These are phyloP conservation scores for Calonectria multiphialidica DNA, from an alignment of 2,329 filamentous ascomycete genomes.

Conservation along the genomic window DNA sequence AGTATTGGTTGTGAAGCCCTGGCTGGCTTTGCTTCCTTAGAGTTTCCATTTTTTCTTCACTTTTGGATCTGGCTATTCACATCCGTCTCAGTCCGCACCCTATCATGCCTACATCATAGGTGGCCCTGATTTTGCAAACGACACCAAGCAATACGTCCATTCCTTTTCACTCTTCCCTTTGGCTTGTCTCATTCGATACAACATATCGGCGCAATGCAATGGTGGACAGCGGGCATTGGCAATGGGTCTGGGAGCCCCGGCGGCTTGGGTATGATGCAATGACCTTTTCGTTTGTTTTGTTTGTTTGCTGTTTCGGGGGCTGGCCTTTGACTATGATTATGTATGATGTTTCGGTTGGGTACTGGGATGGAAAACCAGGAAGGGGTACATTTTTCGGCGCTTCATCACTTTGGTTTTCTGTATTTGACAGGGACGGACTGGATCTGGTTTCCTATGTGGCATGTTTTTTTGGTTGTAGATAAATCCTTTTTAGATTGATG, in stretches of 20 bases:
- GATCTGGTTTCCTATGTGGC: conserved; percentile 28
- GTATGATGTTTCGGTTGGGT: conserved; percentile 28
- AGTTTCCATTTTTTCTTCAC: neutral
- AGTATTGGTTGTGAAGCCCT: neutral
- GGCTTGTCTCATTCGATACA: conserved; percentile 18
- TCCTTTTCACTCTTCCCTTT: conserved; percentile 25
- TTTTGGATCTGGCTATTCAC: neutral
- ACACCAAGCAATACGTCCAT: conserved; percentile 4
- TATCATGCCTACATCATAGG: conserved; percentile 1
- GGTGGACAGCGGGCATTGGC: conserved; percentile 22
- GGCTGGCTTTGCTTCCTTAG: neutral
- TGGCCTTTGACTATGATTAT: conserved; percentile 26
- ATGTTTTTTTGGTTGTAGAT: conserved; percentile 25
- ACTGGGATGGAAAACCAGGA: conserved; percentile 28
- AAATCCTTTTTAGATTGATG: conserved; percentile 24
- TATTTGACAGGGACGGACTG: conserved; percentile 28
- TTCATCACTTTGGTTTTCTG: conserved; percentile 17
- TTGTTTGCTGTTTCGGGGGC: conserved; percentile 20
- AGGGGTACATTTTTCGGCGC: conserved; percentile 27
- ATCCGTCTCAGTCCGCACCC: neutral
- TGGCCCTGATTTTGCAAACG: conserved; percentile 11
- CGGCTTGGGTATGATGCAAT: conserved; percentile 29
- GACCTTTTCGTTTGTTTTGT: conserved; percentile 20
- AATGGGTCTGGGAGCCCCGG: conserved; percentile 21
- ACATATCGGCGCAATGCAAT: conserved; percentile 33